Base-by-base conservation (phyloP, 805 yeast species). In the Zygosaccharomyces pseudorouxii region DNA sequence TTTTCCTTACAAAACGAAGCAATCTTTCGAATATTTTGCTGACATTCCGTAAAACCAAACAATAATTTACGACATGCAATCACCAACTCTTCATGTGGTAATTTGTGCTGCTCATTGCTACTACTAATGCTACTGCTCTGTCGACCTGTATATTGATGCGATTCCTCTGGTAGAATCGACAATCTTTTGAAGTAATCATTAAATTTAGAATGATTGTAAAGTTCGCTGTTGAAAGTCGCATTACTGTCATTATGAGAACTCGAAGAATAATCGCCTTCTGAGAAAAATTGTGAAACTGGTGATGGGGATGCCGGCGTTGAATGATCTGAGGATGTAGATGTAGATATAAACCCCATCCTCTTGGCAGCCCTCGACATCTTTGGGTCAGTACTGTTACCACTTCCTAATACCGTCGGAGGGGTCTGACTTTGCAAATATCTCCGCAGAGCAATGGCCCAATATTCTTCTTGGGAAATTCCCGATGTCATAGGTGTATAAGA, bases 341-440 rank as follows among this genome's bases (percentile, higher is more conserved):
- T 51, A 36, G 53, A 59, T 33, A 85, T 80, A 46, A 85, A 76
- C 0, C 90, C 92, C 89, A 83, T 84, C 53, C 92, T 71, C 59
- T 84, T 80, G 0, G 87, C 79, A 4, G 88, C 86, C 47, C 81
- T 74, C n/a, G 85, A 75, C 42, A 55, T 48, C 51, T 55, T 60
- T 33, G 49, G 36, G 14, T 39, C 45, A 4, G 30, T 27, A 23
- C 29, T 16, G 12, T 27, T 42, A 23, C 10, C 58, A 30, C 19
- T 59, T 49, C 43, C 67, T 55, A 43, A 42, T 7, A 49, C 20
- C 9, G 33, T 8, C 10, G 52, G 39, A 6, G 37, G 22, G 5
- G 46, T 52, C 41, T 56, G 55, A 40, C 56, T 50, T 33, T 51
- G 53, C 27, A 67, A 58, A 45, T 60, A 63, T 46, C 60, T 60